Conservation (phyloP, 2,329 filamentous ascomycete species). For the Stylonectria norvegica region DNA sequence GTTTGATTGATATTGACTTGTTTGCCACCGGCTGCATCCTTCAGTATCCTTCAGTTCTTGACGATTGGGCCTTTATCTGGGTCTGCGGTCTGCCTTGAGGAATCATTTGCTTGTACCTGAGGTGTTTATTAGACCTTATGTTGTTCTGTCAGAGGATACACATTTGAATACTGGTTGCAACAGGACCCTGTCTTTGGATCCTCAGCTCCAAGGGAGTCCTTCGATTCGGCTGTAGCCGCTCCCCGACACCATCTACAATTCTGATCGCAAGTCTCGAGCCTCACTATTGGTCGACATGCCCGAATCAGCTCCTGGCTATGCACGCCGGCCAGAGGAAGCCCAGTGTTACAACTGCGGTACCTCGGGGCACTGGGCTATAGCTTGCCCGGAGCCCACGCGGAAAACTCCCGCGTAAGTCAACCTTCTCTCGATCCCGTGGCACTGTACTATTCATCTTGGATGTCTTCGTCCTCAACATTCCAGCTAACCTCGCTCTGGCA, state of each 20-base stretch:
- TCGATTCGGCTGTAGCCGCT: conserved; percentile 3
- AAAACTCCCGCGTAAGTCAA: conserved; percentile 48
- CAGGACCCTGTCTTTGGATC: neutral
- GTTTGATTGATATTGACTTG: too few species aligned
- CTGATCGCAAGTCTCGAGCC: neutral
- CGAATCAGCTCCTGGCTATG: conserved; percentile 27
- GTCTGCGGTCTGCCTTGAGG: too few species aligned
- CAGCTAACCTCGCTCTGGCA: neutral
- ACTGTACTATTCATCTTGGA: neutral
- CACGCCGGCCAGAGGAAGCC: conserved; percentile 33
- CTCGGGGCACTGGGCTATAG: conserved; percentile 50
- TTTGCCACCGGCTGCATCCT: too few species aligned
- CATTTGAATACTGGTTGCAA: too few species aligned
- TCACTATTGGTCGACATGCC: conserved; percentile 25
- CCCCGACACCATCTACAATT: conserved; percentile 1
- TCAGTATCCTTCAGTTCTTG: too few species aligned
- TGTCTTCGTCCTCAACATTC: neutral
- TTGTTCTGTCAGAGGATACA: too few species aligned
- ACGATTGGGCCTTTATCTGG: too few species aligned
- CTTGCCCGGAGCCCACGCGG: conserved; percentile 50
- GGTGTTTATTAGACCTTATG: too few species aligned
- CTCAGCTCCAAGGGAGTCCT: conserved; percentile 3
- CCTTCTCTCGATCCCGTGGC: conserved; percentile 1
- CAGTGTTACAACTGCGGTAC: conserved; percentile 54
- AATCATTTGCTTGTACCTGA: too few species aligned